Conservation (phyloP, 768 basidiomycete species). For the Leccinum barrowsii region DNA sequence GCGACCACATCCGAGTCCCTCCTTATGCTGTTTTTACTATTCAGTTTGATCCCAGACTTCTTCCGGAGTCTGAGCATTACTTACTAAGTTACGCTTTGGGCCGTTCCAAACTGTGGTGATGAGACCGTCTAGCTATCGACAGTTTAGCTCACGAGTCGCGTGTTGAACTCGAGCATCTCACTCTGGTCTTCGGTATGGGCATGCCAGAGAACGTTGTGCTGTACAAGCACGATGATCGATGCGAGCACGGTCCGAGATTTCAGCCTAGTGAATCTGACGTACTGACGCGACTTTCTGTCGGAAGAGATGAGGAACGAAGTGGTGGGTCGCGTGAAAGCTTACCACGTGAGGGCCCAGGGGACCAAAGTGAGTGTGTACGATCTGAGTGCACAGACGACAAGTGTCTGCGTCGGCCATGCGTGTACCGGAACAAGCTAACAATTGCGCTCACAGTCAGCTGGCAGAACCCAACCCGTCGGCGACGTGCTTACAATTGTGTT, state of each 20-base stretch:
- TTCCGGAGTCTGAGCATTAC: no score
- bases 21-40: no score
- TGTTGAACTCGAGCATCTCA: constrained; percentile 78
- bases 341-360: constrained; percentile 52
- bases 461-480: not conserved
- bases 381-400: constrained; percentile 55
- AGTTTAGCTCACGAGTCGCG: constrained; percentile 52
- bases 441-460: not conserved
- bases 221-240: constrained; percentile 74
- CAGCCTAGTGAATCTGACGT: constrained; percentile 65
- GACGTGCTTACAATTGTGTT: not conserved
- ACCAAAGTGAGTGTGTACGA: constrained; percentile 65
- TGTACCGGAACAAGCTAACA: not conserved
- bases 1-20: no score
- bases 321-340: constrained; percentile 21
- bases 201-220: constrained; percentile 92
- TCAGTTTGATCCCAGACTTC: no score
- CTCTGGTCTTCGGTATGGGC: constrained; percentile 65
- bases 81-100: constrained; percentile 34
- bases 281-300: constrained; percentile 68
- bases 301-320: constrained; percentile 2
- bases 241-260: constrained; percentile 67
- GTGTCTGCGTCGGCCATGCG: constrained; percentile 66
- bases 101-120: constrained; percentile 57
- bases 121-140: no score